Base-by-base conservation (phyloP, 805 yeast genomes). In the Millerozyma miso region DNA sequence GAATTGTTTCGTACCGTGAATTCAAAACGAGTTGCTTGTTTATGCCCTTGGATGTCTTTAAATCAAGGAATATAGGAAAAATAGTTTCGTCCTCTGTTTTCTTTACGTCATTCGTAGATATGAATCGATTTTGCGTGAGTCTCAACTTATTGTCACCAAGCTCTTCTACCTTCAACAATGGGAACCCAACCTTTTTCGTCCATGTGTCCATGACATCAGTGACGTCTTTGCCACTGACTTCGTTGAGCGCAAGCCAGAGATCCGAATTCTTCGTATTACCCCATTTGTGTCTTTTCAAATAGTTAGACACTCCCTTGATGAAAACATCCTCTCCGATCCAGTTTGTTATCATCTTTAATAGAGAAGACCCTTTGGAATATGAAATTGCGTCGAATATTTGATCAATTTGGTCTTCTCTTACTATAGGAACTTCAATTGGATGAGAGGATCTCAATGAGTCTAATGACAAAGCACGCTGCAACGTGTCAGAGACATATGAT, bases 321-420 rank as follows among this genome's bases (percentile, higher is more conserved):
- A 85, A 85, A 20, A 69, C 75, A 49, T 83, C 88, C 60, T 80
- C 90, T 40, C 91, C 91, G 50, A 85, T 71, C 84, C 88, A 84
- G 54, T 76, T 77, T 34, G 88, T 79, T 53, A 85, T 78, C 95
- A 84, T 86, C 62, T 86, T 80, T 62, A 85, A 74, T 46, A 84
- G 70, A 4, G 88, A 80, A 15, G 91, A 83, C 52, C 95, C 95
- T 65, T 86, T 86, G 31, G 85, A 72, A 62, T 86, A 86, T 7
- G 93, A 85, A 52, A 86, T 86, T 35, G 89, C 87, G 62, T 86
- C 95, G 59, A 86, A 86, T 50, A 86, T 83, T 69, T 86, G 93
- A 60, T 84, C 84, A 53, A 86, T 83, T 59, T 86, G 90, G 53
- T 80, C 85, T 17, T 89, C 90, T 49, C 76, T 76, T 59, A 79